Evolutionary conservation across 257 asterid species (phyloP).

Genomic region (Nicotiana noctiflora): DNA sequence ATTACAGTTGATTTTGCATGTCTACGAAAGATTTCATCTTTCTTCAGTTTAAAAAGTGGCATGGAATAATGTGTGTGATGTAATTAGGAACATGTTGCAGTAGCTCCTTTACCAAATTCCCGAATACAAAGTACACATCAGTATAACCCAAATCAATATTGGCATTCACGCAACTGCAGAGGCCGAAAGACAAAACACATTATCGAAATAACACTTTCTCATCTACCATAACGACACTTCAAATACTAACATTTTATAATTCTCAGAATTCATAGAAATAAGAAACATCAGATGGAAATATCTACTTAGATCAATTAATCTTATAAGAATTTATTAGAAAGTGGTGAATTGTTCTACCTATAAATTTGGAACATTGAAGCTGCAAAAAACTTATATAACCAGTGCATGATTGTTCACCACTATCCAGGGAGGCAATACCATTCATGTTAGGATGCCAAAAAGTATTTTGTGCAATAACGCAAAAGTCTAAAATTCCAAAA

Average conservation of each 20-base stretch:
- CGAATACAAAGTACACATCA: too few species aligned
- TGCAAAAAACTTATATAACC: not conserved
- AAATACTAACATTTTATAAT: not conserved
- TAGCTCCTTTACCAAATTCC: too few species aligned
- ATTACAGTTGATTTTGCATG: not conserved
- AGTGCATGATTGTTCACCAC: not conserved
- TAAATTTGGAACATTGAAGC: not conserved
- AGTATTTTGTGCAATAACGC: too few species aligned
- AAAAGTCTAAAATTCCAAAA: too few species aligned
- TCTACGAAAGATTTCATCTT: too few species aligned
- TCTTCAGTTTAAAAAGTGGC: too few species aligned
- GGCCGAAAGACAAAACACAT: not conserved
- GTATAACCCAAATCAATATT: not conserved
- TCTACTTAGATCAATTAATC: not conserved
- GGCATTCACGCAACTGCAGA: not conserved
- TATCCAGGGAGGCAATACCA: too few species aligned
- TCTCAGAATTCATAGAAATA: not conserved
- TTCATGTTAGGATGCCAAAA: too few species aligned
- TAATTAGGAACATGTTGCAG: too few species aligned
- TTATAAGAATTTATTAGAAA: not conserved
- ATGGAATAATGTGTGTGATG: not conserved
- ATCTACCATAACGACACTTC: too few species aligned
- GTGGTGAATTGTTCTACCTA: not conserved
- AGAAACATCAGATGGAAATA: not conserved
- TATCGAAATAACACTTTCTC: not conserved